Evolutionary conservation across 2,329 filamentous ascomycete species (phyloP).

Genomic region (Metarhizium anisopliae): DNA sequence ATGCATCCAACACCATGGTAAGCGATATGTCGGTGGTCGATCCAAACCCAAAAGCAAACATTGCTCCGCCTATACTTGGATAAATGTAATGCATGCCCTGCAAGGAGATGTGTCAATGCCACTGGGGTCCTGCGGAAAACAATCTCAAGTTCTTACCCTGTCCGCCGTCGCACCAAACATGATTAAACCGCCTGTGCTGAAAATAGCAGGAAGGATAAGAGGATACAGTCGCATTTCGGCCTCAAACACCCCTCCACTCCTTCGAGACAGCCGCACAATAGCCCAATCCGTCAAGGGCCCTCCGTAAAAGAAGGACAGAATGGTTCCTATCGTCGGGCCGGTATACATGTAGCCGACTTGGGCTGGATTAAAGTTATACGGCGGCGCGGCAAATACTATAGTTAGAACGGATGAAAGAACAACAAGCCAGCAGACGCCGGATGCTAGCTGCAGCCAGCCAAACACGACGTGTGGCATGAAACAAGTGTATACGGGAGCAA

Average conservation of each 20-base stretch:
- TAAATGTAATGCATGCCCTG: slow-evolving; percentile 35
- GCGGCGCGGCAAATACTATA: too few relatives aligned
- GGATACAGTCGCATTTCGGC: slow-evolving; percentile 33
- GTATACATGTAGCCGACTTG: too few relatives aligned
- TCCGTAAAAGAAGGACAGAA: slow-evolving; percentile 29
- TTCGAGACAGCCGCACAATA: slow-evolving; percentile 25
- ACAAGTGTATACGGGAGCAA: too few relatives aligned
- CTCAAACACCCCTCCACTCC: slow-evolving; percentile 32
- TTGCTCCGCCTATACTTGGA: slow-evolving; percentile 24
- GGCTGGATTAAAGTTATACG: too few relatives aligned
- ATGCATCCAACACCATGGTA: too few relatives aligned
- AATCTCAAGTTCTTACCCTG: slow-evolving; percentile 15
- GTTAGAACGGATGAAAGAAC: too few relatives aligned
- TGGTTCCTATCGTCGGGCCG: neutral
- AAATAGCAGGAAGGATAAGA: slow-evolving; percentile 18
- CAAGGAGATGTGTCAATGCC: neutral
- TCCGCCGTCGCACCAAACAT: slow-evolving; percentile 30
- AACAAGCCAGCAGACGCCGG: too few relatives aligned
- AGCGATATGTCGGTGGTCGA: too few relatives aligned
- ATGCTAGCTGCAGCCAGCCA: too few relatives aligned
- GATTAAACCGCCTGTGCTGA: slow-evolving; percentile 26
- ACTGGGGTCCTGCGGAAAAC: neutral
- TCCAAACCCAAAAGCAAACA: slow-evolving; percentile 15
- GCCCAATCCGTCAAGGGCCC: slow-evolving; percentile 29
- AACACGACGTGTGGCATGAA: too few relatives aligned